A percentile compares a stretch with the other conserved stretches of the same genome.
Conservation (phyloP, 148 eudicot species). For the Chenopodium formosanum region DNA sequence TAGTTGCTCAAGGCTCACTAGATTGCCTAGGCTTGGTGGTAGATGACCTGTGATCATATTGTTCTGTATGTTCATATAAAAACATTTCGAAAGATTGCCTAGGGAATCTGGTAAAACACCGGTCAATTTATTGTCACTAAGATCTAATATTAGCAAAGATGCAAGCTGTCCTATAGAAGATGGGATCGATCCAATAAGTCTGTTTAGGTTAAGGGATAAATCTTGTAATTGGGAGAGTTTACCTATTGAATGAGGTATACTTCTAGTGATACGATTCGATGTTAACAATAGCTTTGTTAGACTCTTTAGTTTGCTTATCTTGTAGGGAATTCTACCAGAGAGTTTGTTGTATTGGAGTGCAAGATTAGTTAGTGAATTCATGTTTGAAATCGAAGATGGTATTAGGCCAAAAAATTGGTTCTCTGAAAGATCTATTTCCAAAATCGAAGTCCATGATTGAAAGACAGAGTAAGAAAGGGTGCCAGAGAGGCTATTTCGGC, state of each 20-base stretch:
- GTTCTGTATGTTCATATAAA: conserved; percentile 47
- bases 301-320: conserved; percentile 46
- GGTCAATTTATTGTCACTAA: conserved; percentile 39
- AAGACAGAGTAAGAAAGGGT: conserved; percentile 38
- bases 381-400: conserved; percentile 42
- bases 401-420: conserved; percentile 49
- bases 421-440: conserved; percentile 50
- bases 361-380: conserved; percentile 35
- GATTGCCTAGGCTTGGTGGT: conserved; percentile 52
- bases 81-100: conserved; percentile 34
- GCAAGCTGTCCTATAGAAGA: conserved; percentile 42
- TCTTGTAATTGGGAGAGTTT: conserved; percentile 33
- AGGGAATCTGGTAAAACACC: conserved; percentile 50
- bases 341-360: conserved; percentile 52
- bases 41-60: conserved; percentile 52
- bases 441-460: conserved; percentile 25
- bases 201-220: conserved; percentile 46
- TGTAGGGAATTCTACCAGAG: conserved; percentile 44
- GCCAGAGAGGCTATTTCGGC: conserved; percentile 47
- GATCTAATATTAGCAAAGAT: conserved; percentile 39
- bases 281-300: conserved; percentile 50
- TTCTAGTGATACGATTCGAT: conserved; percentile 44
- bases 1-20: conserved; percentile 38
- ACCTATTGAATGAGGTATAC: conserved; percentile 54
- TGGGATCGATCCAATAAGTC: conserved; percentile 47